Evolutionary conservation across 257 asterid genomes (phyloP).

Genomic region (Sherardia arvensis): DNA sequence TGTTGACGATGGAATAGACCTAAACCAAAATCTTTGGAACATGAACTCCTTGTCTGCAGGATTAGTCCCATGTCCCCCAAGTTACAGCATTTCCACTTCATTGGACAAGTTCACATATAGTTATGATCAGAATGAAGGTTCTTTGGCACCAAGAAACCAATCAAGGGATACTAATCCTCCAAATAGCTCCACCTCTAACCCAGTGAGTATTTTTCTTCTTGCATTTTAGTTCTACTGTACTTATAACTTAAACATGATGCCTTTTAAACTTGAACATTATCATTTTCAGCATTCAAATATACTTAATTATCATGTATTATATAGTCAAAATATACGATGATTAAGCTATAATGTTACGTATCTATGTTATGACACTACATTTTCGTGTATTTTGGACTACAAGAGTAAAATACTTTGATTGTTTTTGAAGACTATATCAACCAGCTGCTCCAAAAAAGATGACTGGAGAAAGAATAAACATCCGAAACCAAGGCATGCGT

Average conservation of each 20-base stretch:
- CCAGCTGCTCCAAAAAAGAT: conserved; percentile 11
- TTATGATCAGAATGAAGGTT: neutral
- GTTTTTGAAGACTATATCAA: conserved; percentile 15
- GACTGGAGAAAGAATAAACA: conserved; percentile 12
- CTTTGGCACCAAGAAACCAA: neutral
- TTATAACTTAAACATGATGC: neutral
- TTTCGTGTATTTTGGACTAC: too few relatives aligned
- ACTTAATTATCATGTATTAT: neutral
- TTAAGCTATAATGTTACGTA: too few relatives aligned
- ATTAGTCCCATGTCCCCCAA: conserved; percentile 9
- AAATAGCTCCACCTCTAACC: conserved; percentile 13
- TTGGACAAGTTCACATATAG: conserved; percentile 2
- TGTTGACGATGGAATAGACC: conserved; percentile 7
- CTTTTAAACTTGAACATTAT: neutral
- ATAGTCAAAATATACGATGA: neutral
- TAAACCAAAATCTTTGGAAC: conserved; percentile 14
- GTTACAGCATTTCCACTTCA: neutral
- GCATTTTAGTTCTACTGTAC: neutral
- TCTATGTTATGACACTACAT: too few relatives aligned
- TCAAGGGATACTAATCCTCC: conserved; percentile 9
- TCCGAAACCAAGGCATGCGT: neutral
- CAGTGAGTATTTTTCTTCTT: conserved; percentile 9
- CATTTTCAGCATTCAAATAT: neutral
- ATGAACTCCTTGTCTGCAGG: conserved; percentile 3
- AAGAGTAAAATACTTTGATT: too few relatives aligned